phyloP scores from a whole-genome alignment of 768 basidiomycete species.

The Naganishia vaughanmartiniae region DNA sequence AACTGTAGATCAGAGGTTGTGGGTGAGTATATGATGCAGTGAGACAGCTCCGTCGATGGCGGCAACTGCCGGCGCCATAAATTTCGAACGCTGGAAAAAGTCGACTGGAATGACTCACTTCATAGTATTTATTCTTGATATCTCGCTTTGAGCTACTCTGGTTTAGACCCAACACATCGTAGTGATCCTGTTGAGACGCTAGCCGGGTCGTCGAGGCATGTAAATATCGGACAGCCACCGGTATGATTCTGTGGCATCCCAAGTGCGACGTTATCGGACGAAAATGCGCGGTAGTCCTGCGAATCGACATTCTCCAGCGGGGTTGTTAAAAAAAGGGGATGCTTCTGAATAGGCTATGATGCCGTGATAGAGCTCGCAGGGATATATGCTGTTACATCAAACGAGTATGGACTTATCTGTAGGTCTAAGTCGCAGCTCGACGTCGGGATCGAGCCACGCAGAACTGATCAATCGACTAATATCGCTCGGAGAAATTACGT shows the following conservation, averaged over 20 bases:
- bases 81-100: neutral
- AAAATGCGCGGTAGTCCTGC: neutral
- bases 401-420: no score
- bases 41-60: no score
- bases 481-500: no score
- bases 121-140: constrained; percentile 51
- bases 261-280: neutral
- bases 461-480: no score
- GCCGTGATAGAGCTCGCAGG: no score
- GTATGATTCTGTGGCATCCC: neutral
- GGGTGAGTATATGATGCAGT: neutral
- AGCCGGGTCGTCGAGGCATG: constrained; percentile 1
- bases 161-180: constrained; percentile 42
- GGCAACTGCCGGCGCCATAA: neutral
- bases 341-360: neutral
- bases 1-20: constrained; percentile 33
- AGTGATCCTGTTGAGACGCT: constrained; percentile 35
- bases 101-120: constrained; percentile 38
- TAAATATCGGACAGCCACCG: neutral
- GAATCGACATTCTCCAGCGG: neutral
- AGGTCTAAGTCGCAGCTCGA: no score
- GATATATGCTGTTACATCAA: no score
- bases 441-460: no score
- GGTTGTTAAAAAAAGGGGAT: neutral
- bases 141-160: constrained; percentile 46